phyloP scores from a whole-genome alignment of 2,329 filamentous ascomycete genomes.

The Fusarium praegraminearum region DNA sequence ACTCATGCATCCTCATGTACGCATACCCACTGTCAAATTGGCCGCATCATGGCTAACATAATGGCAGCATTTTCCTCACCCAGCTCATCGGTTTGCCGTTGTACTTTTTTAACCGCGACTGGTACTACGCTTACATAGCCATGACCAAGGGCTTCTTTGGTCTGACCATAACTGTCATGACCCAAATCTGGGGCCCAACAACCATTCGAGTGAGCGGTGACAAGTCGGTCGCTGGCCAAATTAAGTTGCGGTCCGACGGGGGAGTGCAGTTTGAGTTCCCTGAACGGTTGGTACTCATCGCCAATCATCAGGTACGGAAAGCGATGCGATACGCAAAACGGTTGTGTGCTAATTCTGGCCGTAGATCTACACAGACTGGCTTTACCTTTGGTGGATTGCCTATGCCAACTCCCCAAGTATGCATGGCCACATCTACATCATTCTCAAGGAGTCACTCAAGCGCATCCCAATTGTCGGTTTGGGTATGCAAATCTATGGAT shows the following conservation, averaged over 20 bases:
- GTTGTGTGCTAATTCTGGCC: background rate
- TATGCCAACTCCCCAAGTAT: slow-evolving; percentile 81
- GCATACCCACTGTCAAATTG: slow-evolving; percentile 54
- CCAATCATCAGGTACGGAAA: slow-evolving; percentile 78
- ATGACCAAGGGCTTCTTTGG: slow-evolving; percentile 88
- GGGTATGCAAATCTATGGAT: slow-evolving; percentile 87
- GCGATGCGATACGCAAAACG: background rate
- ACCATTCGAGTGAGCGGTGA: slow-evolving; percentile 86
- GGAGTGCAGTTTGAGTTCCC: slow-evolving; percentile 83
- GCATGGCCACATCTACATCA: slow-evolving; percentile 90
- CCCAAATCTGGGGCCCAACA: slow-evolving; percentile 89
- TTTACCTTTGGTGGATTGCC: slow-evolving; percentile 94
- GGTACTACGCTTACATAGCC: slow-evolving; percentile 89
- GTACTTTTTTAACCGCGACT: slow-evolving; percentile 79
- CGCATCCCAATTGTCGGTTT: slow-evolving; percentile 83
- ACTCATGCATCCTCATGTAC: slow-evolving; percentile 62
- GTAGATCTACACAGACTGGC: slow-evolving; percentile 88
- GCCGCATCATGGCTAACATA: slow-evolving; percentile 19
- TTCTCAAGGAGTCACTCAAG: slow-evolving; percentile 88
- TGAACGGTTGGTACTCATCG: slow-evolving; percentile 83
- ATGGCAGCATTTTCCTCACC: slow-evolving; percentile 71
- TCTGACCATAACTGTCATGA: slow-evolving; percentile 81
- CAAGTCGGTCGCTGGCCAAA: slow-evolving; percentile 80
- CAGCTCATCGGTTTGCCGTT: slow-evolving; percentile 82
- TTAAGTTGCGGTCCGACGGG: slow-evolving; percentile 76